These are phyloP conservation scores for Psilocybe sp. DNA, from an alignment of 768 basidiomycete species.

Conservation along the genomic window DNA sequence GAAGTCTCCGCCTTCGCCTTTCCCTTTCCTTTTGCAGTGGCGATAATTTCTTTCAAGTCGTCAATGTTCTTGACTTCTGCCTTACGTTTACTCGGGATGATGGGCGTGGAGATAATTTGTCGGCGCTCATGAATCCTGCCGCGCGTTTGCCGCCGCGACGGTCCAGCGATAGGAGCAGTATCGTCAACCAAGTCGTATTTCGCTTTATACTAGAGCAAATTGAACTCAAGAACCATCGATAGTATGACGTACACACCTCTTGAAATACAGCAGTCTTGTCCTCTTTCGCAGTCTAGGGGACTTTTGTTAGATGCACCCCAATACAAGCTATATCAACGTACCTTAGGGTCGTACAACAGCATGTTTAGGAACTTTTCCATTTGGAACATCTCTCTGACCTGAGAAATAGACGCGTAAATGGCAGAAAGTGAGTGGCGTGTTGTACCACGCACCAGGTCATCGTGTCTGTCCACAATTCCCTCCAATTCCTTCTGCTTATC, in stretches of 20 bases:
- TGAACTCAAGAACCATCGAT: not conserved
- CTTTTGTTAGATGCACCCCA: slow-evolving; percentile 5
- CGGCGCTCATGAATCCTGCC: slow-evolving; percentile 54
- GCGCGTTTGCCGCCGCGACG: slow-evolving; percentile 61
- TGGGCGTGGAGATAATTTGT: slow-evolving; percentile 29
- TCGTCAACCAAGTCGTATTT: slow-evolving; percentile 60
- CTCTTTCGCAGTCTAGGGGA: slow-evolving; percentile 59
- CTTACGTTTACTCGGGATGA: slow-evolving; percentile 19
- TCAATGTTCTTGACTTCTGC: slow-evolving; percentile 19
- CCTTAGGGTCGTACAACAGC: slow-evolving; percentile 74
- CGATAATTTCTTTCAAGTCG: slow-evolving; percentile 5
- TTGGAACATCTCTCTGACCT: slow-evolving; percentile 90
- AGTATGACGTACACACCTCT: slow-evolving; percentile 45
- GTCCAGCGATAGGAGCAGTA: slow-evolving; percentile 36
- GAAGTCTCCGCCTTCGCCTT: too few species aligned
- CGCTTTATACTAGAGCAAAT: slow-evolving; percentile 50
- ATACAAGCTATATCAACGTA: slow-evolving; percentile 27
- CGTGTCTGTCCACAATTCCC: slow-evolving; percentile 61
- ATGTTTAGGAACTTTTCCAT: slow-evolving; percentile 78
- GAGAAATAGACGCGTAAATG: not conserved
- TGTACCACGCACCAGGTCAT: slow-evolving; percentile 59
- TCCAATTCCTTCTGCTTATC: slow-evolving; percentile 61
- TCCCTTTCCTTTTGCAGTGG: too few species aligned
- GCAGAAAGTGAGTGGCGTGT: slow-evolving; percentile 3
- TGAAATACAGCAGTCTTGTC: slow-evolving; percentile 74